Conservation (phyloP, 2,329 filamentous ascomycete species). For the Beauveria sp. region DNA sequence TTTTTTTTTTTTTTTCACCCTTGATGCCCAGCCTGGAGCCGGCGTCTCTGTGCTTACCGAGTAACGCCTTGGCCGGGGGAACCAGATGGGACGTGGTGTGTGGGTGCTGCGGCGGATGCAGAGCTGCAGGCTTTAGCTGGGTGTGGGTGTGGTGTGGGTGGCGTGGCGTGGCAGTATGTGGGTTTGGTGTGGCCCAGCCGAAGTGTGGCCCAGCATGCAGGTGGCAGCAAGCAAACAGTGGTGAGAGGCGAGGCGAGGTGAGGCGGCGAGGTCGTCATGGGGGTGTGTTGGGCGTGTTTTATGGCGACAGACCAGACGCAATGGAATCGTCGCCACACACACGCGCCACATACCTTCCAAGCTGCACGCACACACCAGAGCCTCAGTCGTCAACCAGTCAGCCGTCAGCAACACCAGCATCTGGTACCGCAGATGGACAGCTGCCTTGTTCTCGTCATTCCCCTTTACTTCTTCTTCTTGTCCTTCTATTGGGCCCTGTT, state of each 20-base stretch:
- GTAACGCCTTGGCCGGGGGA: slow-evolving; percentile 1
- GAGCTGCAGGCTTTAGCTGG: slow-evolving; percentile 10
- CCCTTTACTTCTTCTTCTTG: background rate
- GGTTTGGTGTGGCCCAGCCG: background rate
- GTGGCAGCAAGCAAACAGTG: background rate
- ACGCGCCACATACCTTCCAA: background rate
- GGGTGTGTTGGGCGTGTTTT: background rate
- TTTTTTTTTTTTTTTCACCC: background rate
- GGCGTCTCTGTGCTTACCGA: background rate
- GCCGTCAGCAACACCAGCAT: background rate
- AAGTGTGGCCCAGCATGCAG: background rate
- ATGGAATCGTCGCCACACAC: background rate
- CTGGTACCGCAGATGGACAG: background rate
- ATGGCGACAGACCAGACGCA: background rate
- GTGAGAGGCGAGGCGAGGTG: background rate
- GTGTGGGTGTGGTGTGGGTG: background rate
- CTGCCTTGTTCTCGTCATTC: background rate
- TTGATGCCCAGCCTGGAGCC: background rate
- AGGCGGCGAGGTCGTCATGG: slow-evolving; percentile 6
- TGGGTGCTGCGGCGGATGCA: slow-evolving; percentile 7
- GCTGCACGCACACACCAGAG: background rate
- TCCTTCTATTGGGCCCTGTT: background rate
- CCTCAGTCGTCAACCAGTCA: background rate
- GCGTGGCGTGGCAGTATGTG: slow-evolving; percentile 1
- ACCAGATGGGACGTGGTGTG: background rate